phyloP scores from a whole-genome alignment of 176 grass and related monocot species.

The Hsuehochloa calcarea region DNA sequence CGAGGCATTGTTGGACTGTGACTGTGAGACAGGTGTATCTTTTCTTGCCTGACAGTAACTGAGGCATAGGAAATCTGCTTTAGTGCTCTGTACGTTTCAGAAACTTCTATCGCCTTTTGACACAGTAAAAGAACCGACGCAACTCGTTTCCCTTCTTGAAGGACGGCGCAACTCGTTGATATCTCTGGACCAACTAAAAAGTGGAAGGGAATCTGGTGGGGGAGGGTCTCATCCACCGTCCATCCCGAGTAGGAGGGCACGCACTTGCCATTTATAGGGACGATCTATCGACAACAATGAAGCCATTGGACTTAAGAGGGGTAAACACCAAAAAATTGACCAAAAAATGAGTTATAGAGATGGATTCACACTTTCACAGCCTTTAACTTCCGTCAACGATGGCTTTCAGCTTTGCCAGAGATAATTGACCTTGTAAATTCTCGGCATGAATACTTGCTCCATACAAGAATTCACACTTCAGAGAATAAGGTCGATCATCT shows the following conservation, averaged over 20 bases:
- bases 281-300: neutral
- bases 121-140: neutral
- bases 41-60: neutral
- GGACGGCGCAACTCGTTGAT: neutral
- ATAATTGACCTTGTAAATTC: neutral
- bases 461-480: neutral
- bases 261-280: neutral
- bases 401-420: neutral
- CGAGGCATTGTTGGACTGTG: neutral
- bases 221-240: no score
- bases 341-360: neutral
- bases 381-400: neutral
- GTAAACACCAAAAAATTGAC: neutral
- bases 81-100: neutral
- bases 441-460: neutral
- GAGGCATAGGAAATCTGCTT: neutral
- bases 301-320: neutral
- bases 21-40: neutral
- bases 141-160: neutral
- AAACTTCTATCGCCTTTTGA: neutral
- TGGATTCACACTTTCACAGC: neutral
- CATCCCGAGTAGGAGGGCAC: no score
- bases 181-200: neutral
- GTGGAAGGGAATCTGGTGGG: no score
- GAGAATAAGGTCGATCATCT: neutral